Evolutionary conservation across 2,329 filamentous ascomycete genomes (phyloP).

Genomic region (Nemania sp.): DNA sequence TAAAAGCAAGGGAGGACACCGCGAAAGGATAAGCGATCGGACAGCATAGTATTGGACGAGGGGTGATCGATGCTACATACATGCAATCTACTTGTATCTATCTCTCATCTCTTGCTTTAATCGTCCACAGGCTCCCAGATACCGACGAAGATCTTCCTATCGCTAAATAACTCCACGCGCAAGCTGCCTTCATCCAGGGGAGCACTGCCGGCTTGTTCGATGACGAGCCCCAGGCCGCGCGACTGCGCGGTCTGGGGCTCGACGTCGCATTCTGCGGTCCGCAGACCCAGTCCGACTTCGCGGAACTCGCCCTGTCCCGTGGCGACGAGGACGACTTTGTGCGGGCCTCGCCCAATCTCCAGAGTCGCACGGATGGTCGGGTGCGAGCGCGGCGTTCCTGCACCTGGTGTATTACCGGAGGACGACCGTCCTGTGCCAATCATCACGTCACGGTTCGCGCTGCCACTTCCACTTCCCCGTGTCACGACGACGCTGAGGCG

Average conservation of each 20-base stretch:
- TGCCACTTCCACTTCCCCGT: constrained; percentile 21
- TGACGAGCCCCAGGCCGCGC: constrained; percentile 70
- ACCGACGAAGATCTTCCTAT: constrained; percentile 48
- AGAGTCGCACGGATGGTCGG: constrained; percentile 68
- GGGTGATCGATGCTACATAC: no score
- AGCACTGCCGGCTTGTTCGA: constrained; percentile 71
- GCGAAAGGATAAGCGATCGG: no score
- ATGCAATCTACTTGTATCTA: no score
- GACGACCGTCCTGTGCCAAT: constrained; percentile 30
- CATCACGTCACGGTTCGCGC: no score
- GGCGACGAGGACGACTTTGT: constrained; percentile 64
- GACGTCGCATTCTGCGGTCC: constrained; percentile 75
- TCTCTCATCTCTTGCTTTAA: background rate
- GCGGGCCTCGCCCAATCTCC: constrained; percentile 71
- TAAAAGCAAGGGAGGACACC: no score
- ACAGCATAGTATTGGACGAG: no score
- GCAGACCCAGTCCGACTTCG: constrained; percentile 63
- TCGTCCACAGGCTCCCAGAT: constrained; percentile 44
- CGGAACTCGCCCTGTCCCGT: constrained; percentile 73
- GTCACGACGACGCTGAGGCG: constrained; percentile 59
- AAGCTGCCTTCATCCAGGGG: constrained; percentile 46
- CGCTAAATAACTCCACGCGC: constrained; percentile 56
- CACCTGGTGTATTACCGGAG: constrained; percentile 32
- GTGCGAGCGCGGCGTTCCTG: constrained; percentile 31
- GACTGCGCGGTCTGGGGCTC: constrained; percentile 60